Base-by-base conservation (phyloP, 2,329 filamentous ascomycete species). In the Fusarium sp. region DNA sequence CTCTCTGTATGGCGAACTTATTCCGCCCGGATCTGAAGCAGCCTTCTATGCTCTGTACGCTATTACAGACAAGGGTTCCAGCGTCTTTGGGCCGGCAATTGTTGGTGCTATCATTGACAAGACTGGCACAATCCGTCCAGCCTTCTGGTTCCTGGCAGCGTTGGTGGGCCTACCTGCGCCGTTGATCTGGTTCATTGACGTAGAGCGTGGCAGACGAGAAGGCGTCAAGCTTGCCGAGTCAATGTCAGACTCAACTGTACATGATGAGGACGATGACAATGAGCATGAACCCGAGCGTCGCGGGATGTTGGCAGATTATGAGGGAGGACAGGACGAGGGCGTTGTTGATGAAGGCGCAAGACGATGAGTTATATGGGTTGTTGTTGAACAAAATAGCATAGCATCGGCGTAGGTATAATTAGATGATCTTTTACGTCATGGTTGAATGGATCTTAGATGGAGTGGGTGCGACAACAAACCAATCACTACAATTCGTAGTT, bases 31-130 rank as follows among this genome's bases (percentile, higher is more conserved):
- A 6, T 96, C 91, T 28, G 96, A 99, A 79, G 94, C 96, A 0
- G 94, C 95, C 0, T 99, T 99, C 76, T 99, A 97, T 76, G 94
- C 95, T 0, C 83, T 99, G 3, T 99, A 98, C 76, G 96, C 96
- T 34, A 97, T 98, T 67, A 98, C 96, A 3, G 96, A 99, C 77
- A 99, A 99, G 78, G 94, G 95, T 1, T 96, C 92, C 21, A 96
- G 92, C 75, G 85, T 98, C 3, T 97, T 99, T 77, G 96, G 96
- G 0, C 96, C 96, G 0, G 91, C 93, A 1, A 95, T 99, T 75
- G 96, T 99, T 1, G 96, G 94, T 2, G 88, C 89, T 14, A 97
- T 99, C 68, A 97, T 96, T 14, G 94, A 98, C 78, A 87, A 83
- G 49, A 91, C 90, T 26, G 92, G 92, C 7, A 89, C 92, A 70